Evolutionary conservation across 2,329 filamentous ascomycete genomes (phyloP).

Genomic region (Nannizzia gypsea): DNA sequence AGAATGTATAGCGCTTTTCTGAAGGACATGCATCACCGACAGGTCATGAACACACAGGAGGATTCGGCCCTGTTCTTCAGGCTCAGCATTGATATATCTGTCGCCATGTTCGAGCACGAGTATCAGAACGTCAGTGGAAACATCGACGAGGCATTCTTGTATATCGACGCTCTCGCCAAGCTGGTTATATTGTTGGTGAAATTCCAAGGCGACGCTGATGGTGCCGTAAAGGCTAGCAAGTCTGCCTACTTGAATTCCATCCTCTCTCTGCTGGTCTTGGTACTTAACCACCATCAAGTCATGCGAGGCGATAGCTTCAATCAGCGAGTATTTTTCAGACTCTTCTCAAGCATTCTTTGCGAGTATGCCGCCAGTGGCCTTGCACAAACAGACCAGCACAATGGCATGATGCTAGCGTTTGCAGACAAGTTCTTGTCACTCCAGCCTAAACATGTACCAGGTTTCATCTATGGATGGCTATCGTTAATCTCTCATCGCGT

Average conservation of each 20-base stretch:
- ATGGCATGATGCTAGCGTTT: conserved; percentile 59
- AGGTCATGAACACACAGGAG: conserved; percentile 61
- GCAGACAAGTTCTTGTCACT: conserved; percentile 60
- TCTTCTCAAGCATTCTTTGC: conserved; percentile 74
- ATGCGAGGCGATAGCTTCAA: conserved; percentile 72
- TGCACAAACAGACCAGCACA: conserved; percentile 49
- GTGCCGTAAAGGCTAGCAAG: conserved; percentile 50
- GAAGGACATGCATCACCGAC: conserved; percentile 64
- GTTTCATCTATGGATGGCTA: conserved; percentile 78
- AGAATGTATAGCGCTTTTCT: conserved; percentile 65
- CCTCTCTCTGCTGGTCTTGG: conserved; percentile 62
- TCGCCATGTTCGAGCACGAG: conserved; percentile 64
- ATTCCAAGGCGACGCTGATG: conserved; percentile 53
- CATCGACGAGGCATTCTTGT: conserved; percentile 48
- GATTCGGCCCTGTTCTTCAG: conserved; percentile 71
- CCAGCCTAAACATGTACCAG: conserved; percentile 64
- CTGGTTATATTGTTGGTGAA: conserved; percentile 65
- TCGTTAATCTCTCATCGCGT: conserved; percentile 70
- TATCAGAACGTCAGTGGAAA: conserved; percentile 49
- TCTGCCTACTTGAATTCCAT: conserved; percentile 64
- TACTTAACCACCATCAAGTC: conserved; percentile 75
- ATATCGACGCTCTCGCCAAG: conserved; percentile 71
- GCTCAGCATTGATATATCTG: conserved; percentile 65
- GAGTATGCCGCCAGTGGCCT: conserved; percentile 53
- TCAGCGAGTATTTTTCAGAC: conserved; percentile 78